Conservation (phyloP, 164 flowering plant genomes). For the Kalanchoe fedtschenkoi region DNA sequence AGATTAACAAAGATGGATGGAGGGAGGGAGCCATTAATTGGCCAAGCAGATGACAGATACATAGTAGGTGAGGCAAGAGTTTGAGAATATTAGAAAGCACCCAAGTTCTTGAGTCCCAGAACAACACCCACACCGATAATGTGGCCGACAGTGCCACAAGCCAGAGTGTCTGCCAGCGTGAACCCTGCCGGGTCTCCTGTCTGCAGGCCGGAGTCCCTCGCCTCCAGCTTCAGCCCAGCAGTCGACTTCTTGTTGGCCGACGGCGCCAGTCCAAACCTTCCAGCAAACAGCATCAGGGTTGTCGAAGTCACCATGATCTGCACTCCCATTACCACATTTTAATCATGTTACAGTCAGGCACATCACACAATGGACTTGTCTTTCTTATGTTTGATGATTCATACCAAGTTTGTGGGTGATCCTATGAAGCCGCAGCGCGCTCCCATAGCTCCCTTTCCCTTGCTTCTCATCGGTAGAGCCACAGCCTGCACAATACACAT, state of each 20-base stretch:
- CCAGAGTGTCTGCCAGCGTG: conserved; percentile 87
- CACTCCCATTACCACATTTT: neutral
- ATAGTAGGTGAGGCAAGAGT: no score
- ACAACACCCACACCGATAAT: conserved; percentile 93
- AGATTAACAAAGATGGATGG: no score
- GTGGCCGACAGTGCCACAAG: conserved; percentile 83
- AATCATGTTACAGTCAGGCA: neutral
- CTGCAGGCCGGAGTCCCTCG: conserved; percentile 83
- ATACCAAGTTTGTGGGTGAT: conserved; percentile 78
- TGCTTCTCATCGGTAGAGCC: conserved; percentile 36
- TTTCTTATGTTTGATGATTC: neutral
- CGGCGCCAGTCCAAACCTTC: conserved; percentile 90
- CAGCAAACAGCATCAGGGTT: conserved; percentile 87
- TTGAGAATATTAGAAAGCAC: conserved; percentile 34
- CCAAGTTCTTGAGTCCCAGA: conserved; percentile 80
- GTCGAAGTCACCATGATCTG: conserved; percentile 88
- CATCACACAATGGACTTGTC: neutral
- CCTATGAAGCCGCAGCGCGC: conserved; percentile 77
- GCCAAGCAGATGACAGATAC: no score
- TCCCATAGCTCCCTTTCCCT: conserved; percentile 60
- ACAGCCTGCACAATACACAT: conserved; percentile 17
- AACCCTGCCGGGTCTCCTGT: conserved; percentile 99
- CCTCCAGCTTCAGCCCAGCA: conserved; percentile 80
- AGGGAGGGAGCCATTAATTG: no score
- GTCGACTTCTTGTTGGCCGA: conserved; percentile 95